Evolutionary conservation across 2,329 filamentous ascomycete genomes (phyloP), one percentile per base, ranked within the genome.

Genomic region (Alternaria gansuensis): DNA sequence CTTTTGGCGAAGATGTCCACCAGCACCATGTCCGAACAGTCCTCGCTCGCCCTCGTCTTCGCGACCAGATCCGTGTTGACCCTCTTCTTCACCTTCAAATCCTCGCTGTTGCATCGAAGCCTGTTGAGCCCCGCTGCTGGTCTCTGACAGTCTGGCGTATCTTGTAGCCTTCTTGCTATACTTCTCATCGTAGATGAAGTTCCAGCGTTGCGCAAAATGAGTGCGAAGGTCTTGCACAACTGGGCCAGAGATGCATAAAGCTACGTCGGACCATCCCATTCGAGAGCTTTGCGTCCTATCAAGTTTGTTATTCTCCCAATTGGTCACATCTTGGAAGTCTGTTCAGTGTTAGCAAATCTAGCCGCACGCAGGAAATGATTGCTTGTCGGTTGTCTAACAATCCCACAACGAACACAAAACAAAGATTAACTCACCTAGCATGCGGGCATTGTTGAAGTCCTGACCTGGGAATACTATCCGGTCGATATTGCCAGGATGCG

Each of bases 261-360:
- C 88, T 58, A 97, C 86, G 77, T 97, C 93, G 13, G 90, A 92
- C 93, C 93, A 97, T 21, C 93, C 93, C 92, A 97, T 97, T 59
- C 93, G 86, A 2, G 91, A 92, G 77, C 84, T 91, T 71, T 88
- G 87, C 10, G 88, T 89, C 49, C 93, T 86, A 70, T 96, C 90
- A 21, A 97, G 84, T 73, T 96, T 92, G 77, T 97, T 97, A 62
- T 93, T 86, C 63, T 94, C 85, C 87, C 89, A 96, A 62, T 95
- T 85, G 21, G 85, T 79, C 23, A 94, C 90, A 68, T 91, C 86
- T 46, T 89, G 84, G 76, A 95, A 95, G 71, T 95, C 75, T 77
- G 41, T 23, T 3, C 5, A 3, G 8, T 39, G 43, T 75, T 57
- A 75, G 68, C 29, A 59, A 33, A 21, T 5, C 8, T 31, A 10